phyloP scores from a whole-genome alignment of 108 stramenopile species.

The Bacterosira constricta region DNA sequence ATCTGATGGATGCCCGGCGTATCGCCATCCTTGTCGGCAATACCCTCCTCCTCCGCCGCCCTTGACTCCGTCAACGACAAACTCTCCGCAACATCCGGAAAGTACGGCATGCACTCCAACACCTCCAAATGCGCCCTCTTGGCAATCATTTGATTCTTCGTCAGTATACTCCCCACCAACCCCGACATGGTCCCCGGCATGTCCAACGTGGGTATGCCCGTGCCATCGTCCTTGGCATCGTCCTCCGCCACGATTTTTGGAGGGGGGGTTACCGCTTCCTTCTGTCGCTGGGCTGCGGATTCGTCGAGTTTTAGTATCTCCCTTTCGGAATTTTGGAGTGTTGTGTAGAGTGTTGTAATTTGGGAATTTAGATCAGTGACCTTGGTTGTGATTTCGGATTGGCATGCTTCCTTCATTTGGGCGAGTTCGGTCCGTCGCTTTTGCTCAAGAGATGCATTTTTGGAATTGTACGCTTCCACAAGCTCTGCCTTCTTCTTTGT shows the following conservation, averaged over 20 bases:
- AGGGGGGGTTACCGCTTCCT: not conserved
- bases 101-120: slow-evolving; percentile 45
- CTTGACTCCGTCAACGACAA: not conserved
- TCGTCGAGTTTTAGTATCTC: slow-evolving; percentile 31
- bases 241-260: slow-evolving; percentile 25
- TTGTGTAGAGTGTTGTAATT: slow-evolving; percentile 9
- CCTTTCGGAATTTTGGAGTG: slow-evolving; percentile 42
- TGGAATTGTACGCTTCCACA: slow-evolving; percentile 20
- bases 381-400: slow-evolving; percentile 15
- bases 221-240: not conserved
- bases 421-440: not conserved
- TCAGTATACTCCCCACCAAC: slow-evolving; percentile 54
- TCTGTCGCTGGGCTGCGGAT: not conserved
- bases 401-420: slow-evolving; percentile 7
- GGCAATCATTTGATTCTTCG: slow-evolving; percentile 64
- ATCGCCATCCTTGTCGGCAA: slow-evolving; percentile 1
- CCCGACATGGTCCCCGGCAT: slow-evolving; percentile 27
- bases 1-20: slow-evolving; percentile 8
- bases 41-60: slow-evolving; percentile 25
- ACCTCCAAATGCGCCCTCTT: slow-evolving; percentile 61
- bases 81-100: slow-evolving; percentile 6
- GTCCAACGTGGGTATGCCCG: slow-evolving; percentile 28
- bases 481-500: slow-evolving; percentile 31
- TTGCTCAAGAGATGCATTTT: slow-evolving; percentile 34
- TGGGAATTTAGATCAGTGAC: slow-evolving; percentile 5